Base-by-base conservation (phyloP, 1,284 basidiomycete genomes). In the Xanthoconium separans region DNA sequence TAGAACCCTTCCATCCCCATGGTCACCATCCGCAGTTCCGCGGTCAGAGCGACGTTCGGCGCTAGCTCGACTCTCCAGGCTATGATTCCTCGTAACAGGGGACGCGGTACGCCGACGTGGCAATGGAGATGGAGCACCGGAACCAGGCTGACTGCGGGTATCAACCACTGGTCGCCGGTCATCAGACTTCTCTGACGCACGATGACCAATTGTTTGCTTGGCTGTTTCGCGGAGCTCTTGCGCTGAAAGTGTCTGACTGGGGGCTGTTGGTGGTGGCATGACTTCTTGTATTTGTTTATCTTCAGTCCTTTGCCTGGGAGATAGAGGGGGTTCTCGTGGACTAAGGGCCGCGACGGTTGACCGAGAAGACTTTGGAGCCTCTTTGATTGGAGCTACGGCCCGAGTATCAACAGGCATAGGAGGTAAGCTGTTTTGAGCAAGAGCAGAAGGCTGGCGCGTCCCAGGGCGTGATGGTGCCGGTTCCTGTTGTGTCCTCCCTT, bases 141-240 rank as follows among this genome's bases (percentile, higher is more conserved):
- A 77, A 18, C 74, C 76, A 59, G 74, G 75, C 53, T 79, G 78
- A 56, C 69, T 73, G 24, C 80, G 78, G 33, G 68, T 60, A 42
- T 76, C 74, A 6, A 64, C 51, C 54, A 54, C 45, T 53, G 63
- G 55, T 47, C 68, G 62, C 53, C 77, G 77, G 22, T 83, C 80
- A 29, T 77, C 76, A 44, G 56, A 56, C 61, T 71, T 69, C 58
- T 71, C 73, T 43, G 66, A 47, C 33, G 58, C 41, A 59, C 65
- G 60, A 31, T 73, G 67, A 16, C 68, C 69, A 44, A 84, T 80
- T 16, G 80, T 77, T 64, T 86, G 83, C 61, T 83, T 86, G 10
- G 88, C 88, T 8, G 85, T 89, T 63, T 88, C 86, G 47, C 89
- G 80, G 7, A 92, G 76, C 61, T 91, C 90, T 61, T 91, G 89